Base-by-base conservation (phyloP, 2,329 filamentous ascomycete species). In the Trichophyton mentagrophytes region DNA sequence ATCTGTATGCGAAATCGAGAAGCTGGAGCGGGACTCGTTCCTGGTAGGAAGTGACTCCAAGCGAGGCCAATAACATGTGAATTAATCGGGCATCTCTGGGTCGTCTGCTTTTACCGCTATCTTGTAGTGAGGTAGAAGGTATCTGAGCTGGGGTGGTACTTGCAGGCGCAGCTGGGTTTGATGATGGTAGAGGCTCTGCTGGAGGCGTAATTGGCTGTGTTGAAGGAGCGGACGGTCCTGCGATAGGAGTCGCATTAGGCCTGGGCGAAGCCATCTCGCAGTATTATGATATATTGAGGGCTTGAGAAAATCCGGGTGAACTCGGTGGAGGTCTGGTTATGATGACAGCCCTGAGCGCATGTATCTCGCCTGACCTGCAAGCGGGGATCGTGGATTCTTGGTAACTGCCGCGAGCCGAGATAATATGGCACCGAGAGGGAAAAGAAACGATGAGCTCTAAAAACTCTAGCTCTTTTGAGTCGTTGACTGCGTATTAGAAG, bases 1-100 rank as follows among this genome's bases (percentile, higher is more conserved):
- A 81, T 60, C 78, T 75, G 71, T 80, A 79, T 57, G 77, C 78
- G 65, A 80, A 79, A 64, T 80, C 78, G 68, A 80, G 76, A 44
- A 80, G 74, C 65, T 80, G 78, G 2, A 80, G 71, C 1, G 78
- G 78, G 0, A 80, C 77, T n/a, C 78, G 76, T 65, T 80, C 78
- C 69, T 80, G 78, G 67, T 80, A 80, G 13, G 77, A 72, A 15
- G 72, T 76, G 51, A 80, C 76, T 42, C 78, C 78, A 25, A 77
- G 72, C 0, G 76, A 76, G 59, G 76, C 74, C 56, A 80, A 76
- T 47, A 80, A 72, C 69, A 79, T 77, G 64, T 80, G 78, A 55
- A 80, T 75, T 58, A 79, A 69, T 22, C 78, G 77, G 49, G 78
- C 76, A 65, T 80, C 78, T 64, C 78, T 76, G 25, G 78, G 78